These are phyloP conservation scores for Polychytrium aggregatum DNA, from an alignment of 192 early-diverging fungal species.

Conservation along the genomic window DNA sequence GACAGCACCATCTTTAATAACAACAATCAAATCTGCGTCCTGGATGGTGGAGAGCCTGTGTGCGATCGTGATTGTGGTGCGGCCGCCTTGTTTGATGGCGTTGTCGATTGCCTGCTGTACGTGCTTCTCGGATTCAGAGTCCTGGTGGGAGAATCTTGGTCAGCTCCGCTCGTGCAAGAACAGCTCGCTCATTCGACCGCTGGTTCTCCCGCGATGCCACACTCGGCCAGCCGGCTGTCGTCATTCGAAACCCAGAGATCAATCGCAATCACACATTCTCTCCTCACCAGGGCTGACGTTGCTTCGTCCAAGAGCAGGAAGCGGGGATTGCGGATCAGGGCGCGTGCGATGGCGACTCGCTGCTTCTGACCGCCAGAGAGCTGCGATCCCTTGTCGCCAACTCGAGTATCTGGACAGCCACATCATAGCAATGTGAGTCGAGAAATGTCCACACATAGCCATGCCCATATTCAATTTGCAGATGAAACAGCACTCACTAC, in stretches of 20 bases:
- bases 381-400: slow-evolving; percentile 40
- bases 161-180: too few relatives aligned
- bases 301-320: slow-evolving; percentile 82
- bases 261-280: too few relatives aligned
- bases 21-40: slow-evolving; percentile 66
- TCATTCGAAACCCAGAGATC: too few relatives aligned
- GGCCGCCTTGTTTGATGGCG: slow-evolving; percentile 37
- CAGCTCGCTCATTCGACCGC: too few relatives aligned
- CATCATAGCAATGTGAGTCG: too few relatives aligned
- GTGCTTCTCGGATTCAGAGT: slow-evolving; percentile 68
- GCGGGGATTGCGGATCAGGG: slow-evolving; percentile 75
- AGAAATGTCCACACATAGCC: too few relatives aligned
- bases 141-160: too few relatives aligned
- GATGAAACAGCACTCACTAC: too few relatives aligned
- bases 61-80: slow-evolving; percentile 59
- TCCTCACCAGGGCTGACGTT: slow-evolving; percentile 64
- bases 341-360: slow-evolving; percentile 69
- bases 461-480: too few relatives aligned
- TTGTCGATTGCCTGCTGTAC: slow-evolving; percentile 75
- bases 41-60: slow-evolving; percentile 69
- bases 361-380: slow-evolving; percentile 39
- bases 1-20: slow-evolving; percentile 66
- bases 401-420: slow-evolving; percentile 38
- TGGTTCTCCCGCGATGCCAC: slow-evolving; percentile 34
- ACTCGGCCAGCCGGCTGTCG: too few relatives aligned